Evolutionary conservation across 768 basidiomycete genomes (phyloP).

Genomic region (Mycena rosella): DNA sequence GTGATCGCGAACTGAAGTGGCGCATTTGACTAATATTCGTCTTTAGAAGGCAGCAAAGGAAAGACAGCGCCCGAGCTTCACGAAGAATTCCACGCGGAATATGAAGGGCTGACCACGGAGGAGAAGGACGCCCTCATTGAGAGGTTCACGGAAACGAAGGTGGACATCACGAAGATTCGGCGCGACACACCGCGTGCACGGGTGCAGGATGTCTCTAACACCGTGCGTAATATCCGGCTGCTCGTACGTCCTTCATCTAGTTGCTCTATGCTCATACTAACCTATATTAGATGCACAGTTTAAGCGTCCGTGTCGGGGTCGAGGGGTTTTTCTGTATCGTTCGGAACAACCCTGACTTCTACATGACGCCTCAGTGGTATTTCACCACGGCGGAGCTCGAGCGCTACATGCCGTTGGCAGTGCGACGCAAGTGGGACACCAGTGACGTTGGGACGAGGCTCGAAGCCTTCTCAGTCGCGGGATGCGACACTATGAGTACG

Average conservation of each 20-base stretch:
- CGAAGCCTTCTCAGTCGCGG: slow-evolving; percentile 12
- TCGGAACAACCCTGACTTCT: slow-evolving; percentile 7
- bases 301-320: slow-evolving; percentile 3
- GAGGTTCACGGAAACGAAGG: not conserved
- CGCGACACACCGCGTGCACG: not conserved
- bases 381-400: slow-evolving; percentile 4
- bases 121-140: not conserved
- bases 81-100: not conserved
- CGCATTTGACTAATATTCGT: not conserved
- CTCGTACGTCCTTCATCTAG: not conserved
- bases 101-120: not conserved
- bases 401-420: slow-evolving; percentile 10
- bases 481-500: slow-evolving; percentile 1
- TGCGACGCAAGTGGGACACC: not conserved
- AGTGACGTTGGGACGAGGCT: not conserved
- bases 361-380: slow-evolving; percentile 15
- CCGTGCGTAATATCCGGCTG: not conserved
- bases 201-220: slow-evolving; percentile 2
- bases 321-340: slow-evolving; percentile 12
- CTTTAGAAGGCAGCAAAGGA: not conserved
- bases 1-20: no score
- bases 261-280: not conserved
- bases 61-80: not conserved
- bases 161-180: not conserved
- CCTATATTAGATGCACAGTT: not conserved